Evolutionary conservation across 345 rosid species (phyloP).

Genomic region (Rhodamnia argentea): DNA sequence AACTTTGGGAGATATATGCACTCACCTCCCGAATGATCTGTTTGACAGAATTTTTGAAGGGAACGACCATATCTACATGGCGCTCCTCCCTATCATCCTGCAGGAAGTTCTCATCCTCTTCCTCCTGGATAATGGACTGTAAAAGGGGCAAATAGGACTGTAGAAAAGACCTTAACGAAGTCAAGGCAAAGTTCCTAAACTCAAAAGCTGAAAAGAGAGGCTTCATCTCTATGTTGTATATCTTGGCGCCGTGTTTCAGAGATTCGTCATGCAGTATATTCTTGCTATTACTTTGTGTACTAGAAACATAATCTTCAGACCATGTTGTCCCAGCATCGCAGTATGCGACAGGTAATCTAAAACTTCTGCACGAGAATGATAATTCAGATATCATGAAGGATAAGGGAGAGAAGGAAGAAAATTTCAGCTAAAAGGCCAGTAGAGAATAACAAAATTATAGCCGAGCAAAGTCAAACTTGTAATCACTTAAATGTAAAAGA

Average conservation of each 20-base stretch:
- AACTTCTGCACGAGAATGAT: conserved; percentile 25
- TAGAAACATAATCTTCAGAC: conserved; percentile 43
- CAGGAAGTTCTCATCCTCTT: conserved; percentile 64
- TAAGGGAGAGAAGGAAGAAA: background rate
- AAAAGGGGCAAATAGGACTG: conserved; percentile 80
- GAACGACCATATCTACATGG: conserved; percentile 57
- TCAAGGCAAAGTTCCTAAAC: conserved; percentile 61
- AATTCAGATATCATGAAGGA: background rate
- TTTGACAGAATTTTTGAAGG: conserved; percentile 78
- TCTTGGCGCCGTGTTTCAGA: conserved; percentile 41
- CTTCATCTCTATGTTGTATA: conserved; percentile 62
- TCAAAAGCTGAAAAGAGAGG: conserved; percentile 86
- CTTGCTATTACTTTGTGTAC: conserved; percentile 27
- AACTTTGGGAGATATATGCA: background rate
- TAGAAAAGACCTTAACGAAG: conserved; percentile 78
- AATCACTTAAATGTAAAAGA: background rate
- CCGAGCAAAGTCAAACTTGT: background rate
- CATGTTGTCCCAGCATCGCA: conserved; percentile 77
- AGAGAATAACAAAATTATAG: background rate
- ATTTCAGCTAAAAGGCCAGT: background rate
- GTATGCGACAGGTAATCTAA: conserved; percentile 56
- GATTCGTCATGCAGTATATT: conserved; percentile 31
- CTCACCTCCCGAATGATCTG: conserved; percentile 86
- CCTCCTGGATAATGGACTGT: conserved; percentile 62
- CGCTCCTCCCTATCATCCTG: conserved; percentile 34